phyloP scores from a whole-genome alignment of 345 rosid species.

The Populus euphratica region DNA sequence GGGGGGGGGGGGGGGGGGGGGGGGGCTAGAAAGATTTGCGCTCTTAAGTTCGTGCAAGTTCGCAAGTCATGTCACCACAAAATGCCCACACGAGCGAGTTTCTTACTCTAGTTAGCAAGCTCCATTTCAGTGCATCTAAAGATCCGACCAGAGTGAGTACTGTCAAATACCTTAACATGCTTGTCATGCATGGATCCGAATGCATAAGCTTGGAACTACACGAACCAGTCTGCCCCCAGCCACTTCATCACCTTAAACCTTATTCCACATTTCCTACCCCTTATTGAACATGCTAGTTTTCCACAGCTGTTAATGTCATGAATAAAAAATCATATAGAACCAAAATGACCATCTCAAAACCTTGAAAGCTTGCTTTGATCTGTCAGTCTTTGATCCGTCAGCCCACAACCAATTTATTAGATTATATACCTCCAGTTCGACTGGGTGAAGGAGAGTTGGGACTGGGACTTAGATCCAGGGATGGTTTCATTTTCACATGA shows the following conservation, averaged over 20 bases:
- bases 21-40: slow-evolving; percentile 12
- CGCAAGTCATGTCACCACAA: slow-evolving; percentile 14
- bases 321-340: slow-evolving; percentile 16
- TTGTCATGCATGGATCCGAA: background rate
- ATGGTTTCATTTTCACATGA: slow-evolving; percentile 48
- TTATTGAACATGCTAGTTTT: slow-evolving; percentile 21
- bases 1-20: no score
- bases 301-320: slow-evolving; percentile 20
- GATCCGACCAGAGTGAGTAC: slow-evolving; percentile 11
- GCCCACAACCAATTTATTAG: slow-evolving; percentile 7
- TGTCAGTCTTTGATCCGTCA: background rate
- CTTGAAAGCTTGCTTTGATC: slow-evolving; percentile 7
- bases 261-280: slow-evolving; percentile 17
- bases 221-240: slow-evolving; percentile 5
- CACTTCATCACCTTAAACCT: slow-evolving; percentile 14
- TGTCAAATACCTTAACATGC: slow-evolving; percentile 11
- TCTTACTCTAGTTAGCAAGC: slow-evolving; percentile 14
- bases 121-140: slow-evolving; percentile 12
- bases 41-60: slow-evolving; percentile 7
- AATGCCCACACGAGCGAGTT: slow-evolving; percentile 2
- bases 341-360: slow-evolving; percentile 12
- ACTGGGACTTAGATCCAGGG: slow-evolving; percentile 49
- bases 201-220: slow-evolving; percentile 9
- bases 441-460: slow-evolving; percentile 40
- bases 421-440: slow-evolving; percentile 31